phyloP scores from a whole-genome alignment of 2,329 filamentous ascomycete species.

The Paecilomyces sp. region DNA sequence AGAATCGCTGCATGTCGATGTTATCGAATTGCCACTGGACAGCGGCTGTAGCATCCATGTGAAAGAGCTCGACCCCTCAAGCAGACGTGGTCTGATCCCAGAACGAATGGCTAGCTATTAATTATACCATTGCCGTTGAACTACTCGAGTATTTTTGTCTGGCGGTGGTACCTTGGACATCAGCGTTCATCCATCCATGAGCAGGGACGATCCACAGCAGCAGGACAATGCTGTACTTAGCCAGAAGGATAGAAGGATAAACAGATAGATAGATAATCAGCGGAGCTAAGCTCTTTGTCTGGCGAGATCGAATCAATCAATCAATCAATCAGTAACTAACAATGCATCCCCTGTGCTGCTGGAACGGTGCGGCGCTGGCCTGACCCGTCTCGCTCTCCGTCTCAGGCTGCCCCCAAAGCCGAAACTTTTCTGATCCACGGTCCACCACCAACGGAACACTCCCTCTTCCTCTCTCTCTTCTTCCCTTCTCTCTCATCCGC shows the following conservation, averaged over 20 bases:
- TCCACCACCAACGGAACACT: constrained; percentile 16
- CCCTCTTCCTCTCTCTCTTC: constrained; percentile 12
- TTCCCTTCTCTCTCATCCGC: constrained; percentile 3
- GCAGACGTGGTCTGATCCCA: neutral
- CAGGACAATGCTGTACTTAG: too few species aligned
- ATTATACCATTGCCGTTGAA: neutral
- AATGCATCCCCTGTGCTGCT: neutral
- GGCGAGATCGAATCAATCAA: neutral
- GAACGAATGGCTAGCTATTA: neutral
- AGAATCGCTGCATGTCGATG: neutral
- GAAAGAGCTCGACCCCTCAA: neutral
- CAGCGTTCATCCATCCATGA: neutral
- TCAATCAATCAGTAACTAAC: too few species aligned
- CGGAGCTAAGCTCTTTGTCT: neutral
- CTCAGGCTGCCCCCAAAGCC: constrained; percentile 6
- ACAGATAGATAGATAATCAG: neutral
- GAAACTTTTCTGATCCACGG: constrained; percentile 18
- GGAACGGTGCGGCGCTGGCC: neutral
- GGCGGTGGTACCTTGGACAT: neutral
- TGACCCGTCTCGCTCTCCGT: neutral
- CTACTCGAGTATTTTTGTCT: neutral
- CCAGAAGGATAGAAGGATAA: too few species aligned
- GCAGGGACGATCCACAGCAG: neutral
- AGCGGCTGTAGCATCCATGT: neutral
- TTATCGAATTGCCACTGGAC: neutral